Evolutionary conservation across 2,329 filamentous ascomycete genomes (phyloP), one percentile per base, ranked within the genome.

Genomic region (Sarocladium brachiariae): DNA sequence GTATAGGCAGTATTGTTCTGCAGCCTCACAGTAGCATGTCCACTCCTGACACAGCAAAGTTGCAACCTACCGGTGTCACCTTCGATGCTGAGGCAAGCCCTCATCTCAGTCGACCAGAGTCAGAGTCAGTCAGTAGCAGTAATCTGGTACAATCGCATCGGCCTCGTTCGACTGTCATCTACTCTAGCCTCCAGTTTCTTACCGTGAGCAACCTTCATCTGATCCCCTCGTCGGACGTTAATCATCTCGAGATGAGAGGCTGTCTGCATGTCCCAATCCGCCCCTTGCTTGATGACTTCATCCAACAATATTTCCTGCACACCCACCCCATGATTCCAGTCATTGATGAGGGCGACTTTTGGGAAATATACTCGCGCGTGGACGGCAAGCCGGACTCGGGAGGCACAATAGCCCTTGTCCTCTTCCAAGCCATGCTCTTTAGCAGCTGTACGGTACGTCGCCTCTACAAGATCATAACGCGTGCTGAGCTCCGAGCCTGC

Each of bases 401-500:
- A 7, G 18, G 23, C 37, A 19, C 37, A 21, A 21, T 41, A 19
- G 8, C 37, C 7, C 37, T 41, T 5, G 10, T 41, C 4, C 5
- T 41, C 37, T 41, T 41, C 13, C 37, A 41, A n/a, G 37, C 37
- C 9, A 41, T 41, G 37, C 37, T 41, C 8, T 41, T 41, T 19
- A 41, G 9, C 8, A 41, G 37, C 21, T 21, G 11, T n/a, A 37
- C 34, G 34, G 34, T 37, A 37, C 18, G 34, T 37, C 16, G 11
- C n/a, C 7, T 37, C 34, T 7, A 31, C 8, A 31, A 31, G 27
- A 31, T n/a, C n/a, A n/a, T n/a, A 31, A 31, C 7, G 27, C 27
- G 8, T 13, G 13, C 27, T 31, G 27, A 31, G 13, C 13, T 13
- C 7, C 27, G 27, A 8, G 8, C 7, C 13, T 31, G 27, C 7